Percentiles rank a stretch among this genome's conserved stretches.
These are phyloP conservation scores for Thraustochytrium striatum DNA, from an alignment of 352 stramenopile genomes.

Conservation along the genomic window DNA sequence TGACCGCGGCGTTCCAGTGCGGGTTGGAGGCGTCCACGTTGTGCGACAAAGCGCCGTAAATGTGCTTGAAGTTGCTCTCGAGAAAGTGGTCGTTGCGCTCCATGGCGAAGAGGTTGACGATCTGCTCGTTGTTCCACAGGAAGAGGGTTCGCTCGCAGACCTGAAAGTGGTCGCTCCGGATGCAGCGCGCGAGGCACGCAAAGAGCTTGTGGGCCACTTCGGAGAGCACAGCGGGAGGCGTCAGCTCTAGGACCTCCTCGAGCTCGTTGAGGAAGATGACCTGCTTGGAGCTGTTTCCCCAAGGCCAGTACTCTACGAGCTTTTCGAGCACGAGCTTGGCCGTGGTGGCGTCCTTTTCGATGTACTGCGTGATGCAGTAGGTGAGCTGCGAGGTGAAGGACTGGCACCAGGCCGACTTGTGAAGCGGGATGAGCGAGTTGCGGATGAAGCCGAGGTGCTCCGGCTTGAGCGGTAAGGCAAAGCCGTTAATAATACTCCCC, in stretches of 20 bases:
- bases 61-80: not conserved
- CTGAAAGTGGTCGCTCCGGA: constrained; percentile 54
- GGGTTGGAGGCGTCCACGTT: constrained; percentile 46
- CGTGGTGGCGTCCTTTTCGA: constrained; percentile 98
- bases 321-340: constrained; percentile 70
- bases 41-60: constrained; percentile 9
- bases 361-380: constrained; percentile 99
- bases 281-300: constrained; percentile 57
- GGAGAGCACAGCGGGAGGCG: constrained; percentile 61
- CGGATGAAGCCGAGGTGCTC: constrained; percentile 94
- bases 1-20: constrained; percentile 47
- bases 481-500: constrained; percentile 97
- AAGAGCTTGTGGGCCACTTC: constrained; percentile 45
- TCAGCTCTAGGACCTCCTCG: constrained; percentile 95
- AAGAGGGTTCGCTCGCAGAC: constrained; percentile 92
- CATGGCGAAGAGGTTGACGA: constrained; percentile 43
- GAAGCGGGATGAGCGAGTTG: constrained; percentile 88
- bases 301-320: constrained; percentile 55
- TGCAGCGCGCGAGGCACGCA: constrained; percentile 51
- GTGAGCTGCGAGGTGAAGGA: constrained; percentile 97
- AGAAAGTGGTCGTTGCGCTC: not conserved
- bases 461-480: constrained; percentile 95
- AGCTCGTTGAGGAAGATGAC: constrained; percentile 95
- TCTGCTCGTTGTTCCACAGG: constrained; percentile 85
- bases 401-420: constrained; percentile 93